Evolutionary conservation across 768 basidiomycete species (phyloP), one percentile per base, ranked within the genome.

Genomic region (Leccinum rimulosum): DNA sequence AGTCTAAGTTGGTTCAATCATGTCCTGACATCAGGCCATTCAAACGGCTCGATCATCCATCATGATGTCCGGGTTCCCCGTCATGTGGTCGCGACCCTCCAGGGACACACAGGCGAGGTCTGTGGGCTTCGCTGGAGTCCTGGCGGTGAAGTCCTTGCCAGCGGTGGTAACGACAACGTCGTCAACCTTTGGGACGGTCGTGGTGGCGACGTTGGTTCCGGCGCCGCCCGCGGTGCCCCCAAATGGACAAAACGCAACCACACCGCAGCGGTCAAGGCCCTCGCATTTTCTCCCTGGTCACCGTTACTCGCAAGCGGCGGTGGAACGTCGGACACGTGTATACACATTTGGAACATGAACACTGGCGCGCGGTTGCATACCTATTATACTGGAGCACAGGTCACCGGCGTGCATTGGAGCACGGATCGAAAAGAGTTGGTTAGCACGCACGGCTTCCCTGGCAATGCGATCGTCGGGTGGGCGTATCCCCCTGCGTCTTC

Each of bases 201-300:
- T 56, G 77, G 91, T 0, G 84, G 84, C 0, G 83, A 84, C 61
- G 81, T 81, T 62, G 56, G 52, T 52, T 63, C 69, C 1, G 77
- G 73, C 4, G 76, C 78, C 60, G 75, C 82, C 3, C 72, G 82
- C 17, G 85, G 82, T 3, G 81, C 74, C 69, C 86, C 93, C 0
- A 94, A 93, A 69, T 95, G 92, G 91, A 91, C 89, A 25, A 95
- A 95, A 74, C 78, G 89, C 50, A 94, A 92, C 70, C 94, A 96
- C 70, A 91, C 89, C 0, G 94, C 93, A 0, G 94, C 94, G 2
- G 88, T 89, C 58, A 90, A 90, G 79, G 86, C 95, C 2, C 77
- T 99, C 56, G 93, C 94, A 1, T 99, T 97, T 94, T 96, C 93
- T 63, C 94, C 96, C 0, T 98, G 97, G 97, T 84, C 88, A 1